These are phyloP conservation scores for Aspergillus nidulans DNA, from an alignment of 495 filamentous ascomycete species.

Conservation along the genomic window DNA sequence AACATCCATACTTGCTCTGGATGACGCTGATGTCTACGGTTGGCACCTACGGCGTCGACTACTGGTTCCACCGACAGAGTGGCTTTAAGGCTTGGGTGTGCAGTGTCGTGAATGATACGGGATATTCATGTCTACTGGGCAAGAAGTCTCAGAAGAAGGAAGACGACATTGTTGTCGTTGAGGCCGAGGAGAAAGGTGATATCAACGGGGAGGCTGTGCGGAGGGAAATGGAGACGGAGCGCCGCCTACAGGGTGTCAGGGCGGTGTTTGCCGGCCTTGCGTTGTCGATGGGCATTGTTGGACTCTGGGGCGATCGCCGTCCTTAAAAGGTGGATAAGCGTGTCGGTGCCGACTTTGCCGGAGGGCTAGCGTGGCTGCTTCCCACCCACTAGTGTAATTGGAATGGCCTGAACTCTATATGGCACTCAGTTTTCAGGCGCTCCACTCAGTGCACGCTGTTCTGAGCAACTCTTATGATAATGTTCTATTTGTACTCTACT, in stretches of 20 bases:
- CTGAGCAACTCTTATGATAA: neutral
- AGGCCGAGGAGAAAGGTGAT: conserved; percentile 39
- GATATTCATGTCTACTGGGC: conserved; percentile 12
- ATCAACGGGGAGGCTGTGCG: conserved; percentile 82
- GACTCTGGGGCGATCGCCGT: conserved; percentile 80
- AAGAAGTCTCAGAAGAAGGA: conserved; percentile 54
- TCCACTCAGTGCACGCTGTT: too few relatives aligned
- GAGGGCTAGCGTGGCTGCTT: neutral
- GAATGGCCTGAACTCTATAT: too few relatives aligned
- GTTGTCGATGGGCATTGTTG: conserved; percentile 72
- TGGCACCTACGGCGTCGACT: conserved; percentile 52
- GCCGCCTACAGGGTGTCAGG: conserved; percentile 55
- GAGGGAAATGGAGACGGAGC: conserved; percentile 62
- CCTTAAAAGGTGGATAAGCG: neutral
- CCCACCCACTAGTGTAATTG: too few relatives aligned
- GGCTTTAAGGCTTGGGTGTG: conserved; percentile 28
- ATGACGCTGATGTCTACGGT: conserved; percentile 54
- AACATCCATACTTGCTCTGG: conserved; percentile 86
- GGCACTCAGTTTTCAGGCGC: too few relatives aligned
- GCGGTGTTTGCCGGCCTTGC: conserved; percentile 59
- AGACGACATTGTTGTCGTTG: conserved; percentile 56
- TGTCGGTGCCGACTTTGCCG: neutral
- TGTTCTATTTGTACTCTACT: neutral
- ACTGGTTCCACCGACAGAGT: conserved; percentile 42
- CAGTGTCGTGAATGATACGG: conserved; percentile 27